Conservation (phyloP, 805 yeast genomes). For the Yamadazyma nakazawae region DNA sequence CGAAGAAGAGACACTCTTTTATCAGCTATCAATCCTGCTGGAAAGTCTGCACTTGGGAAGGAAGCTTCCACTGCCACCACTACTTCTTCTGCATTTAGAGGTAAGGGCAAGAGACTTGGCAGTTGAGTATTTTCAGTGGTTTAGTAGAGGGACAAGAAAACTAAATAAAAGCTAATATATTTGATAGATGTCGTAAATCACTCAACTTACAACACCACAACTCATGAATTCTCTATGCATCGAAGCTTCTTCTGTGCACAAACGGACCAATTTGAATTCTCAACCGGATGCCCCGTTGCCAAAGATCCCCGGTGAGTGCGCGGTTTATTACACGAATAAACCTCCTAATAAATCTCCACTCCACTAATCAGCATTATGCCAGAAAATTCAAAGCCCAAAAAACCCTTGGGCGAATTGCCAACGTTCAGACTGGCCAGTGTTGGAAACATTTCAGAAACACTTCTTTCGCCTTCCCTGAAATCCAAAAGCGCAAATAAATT, state of each 20-base stretch:
- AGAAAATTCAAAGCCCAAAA: constrained; percentile 3
- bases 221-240: neutral
- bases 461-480: constrained; percentile 15
- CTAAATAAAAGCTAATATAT: neutral
- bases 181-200: neutral
- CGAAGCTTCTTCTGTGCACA: neutral
- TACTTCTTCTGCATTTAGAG: constrained; percentile 22
- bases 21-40: constrained; percentile 1
- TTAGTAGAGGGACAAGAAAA: neutral
- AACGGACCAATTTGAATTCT: neutral
- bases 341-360: neutral
- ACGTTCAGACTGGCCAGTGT: neutral
- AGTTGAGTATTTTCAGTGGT: constrained; percentile 10
- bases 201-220: too few species aligned
- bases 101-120: constrained; percentile 38
- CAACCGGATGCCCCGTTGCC: neutral
- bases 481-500: constrained; percentile 14
- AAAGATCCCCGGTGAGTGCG: neutral
- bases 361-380: constrained; percentile 5
- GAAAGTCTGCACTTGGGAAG: neutral
- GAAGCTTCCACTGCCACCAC: neutral
- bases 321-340: neutral
- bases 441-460: neutral
- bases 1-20: constrained; percentile 29
- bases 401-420: constrained; percentile 3